Percentiles rank a stretch among this genome's conserved stretches.
These are phyloP conservation scores for Aspergillus chevalieri DNA, from an alignment of 2,329 filamentous ascomycete genomes.

Conservation along the genomic window DNA sequence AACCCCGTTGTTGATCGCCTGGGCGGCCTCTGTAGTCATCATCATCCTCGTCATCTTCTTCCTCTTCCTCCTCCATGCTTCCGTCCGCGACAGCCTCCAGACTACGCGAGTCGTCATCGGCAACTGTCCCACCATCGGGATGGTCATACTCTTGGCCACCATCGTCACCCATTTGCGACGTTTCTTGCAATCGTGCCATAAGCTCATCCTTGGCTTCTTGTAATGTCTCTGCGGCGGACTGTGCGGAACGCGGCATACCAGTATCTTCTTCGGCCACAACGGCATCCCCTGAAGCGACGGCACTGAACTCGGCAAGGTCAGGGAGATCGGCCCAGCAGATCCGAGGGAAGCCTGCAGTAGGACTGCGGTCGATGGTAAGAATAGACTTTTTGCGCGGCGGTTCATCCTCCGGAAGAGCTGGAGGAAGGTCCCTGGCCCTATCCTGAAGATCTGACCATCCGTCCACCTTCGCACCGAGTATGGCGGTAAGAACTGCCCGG, in stretches of 20 bases:
- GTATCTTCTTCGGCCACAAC: slow-evolving; percentile 41
- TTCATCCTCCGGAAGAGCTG: slow-evolving; percentile 29
- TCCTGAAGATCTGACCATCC: slow-evolving; percentile 40
- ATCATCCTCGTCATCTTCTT: slow-evolving; percentile 49
- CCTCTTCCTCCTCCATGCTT: slow-evolving; percentile 46
- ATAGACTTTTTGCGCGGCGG: slow-evolving; percentile 36
- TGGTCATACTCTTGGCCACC: slow-evolving; percentile 38
- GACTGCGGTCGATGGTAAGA: slow-evolving; percentile 36
- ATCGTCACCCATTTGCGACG: slow-evolving; percentile 35
- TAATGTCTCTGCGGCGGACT: slow-evolving; percentile 45
- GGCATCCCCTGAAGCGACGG: slow-evolving; percentile 31
- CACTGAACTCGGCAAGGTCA: slow-evolving; percentile 37
- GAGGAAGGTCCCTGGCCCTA: slow-evolving; percentile 30
- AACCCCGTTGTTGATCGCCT: slow-evolving; percentile 58
- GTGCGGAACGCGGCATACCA: slow-evolving; percentile 41
- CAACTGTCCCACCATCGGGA: slow-evolving; percentile 36
- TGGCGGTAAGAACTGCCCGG: slow-evolving; percentile 37
- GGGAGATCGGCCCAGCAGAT: slow-evolving; percentile 41
- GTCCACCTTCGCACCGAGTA: slow-evolving; percentile 40
- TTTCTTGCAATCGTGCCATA: slow-evolving; percentile 45
- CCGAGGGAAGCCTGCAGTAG: slow-evolving; percentile 34
- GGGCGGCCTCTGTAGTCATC: slow-evolving; percentile 48
- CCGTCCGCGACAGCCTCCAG: slow-evolving; percentile 39
- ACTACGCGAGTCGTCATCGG: slow-evolving; percentile 38
- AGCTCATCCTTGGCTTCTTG: slow-evolving; percentile 47